Evolutionary conservation across 116 monocot species (phyloP), one percentile per base, ranked within the genome.

Genomic region (Trichopus zeylanicus): DNA sequence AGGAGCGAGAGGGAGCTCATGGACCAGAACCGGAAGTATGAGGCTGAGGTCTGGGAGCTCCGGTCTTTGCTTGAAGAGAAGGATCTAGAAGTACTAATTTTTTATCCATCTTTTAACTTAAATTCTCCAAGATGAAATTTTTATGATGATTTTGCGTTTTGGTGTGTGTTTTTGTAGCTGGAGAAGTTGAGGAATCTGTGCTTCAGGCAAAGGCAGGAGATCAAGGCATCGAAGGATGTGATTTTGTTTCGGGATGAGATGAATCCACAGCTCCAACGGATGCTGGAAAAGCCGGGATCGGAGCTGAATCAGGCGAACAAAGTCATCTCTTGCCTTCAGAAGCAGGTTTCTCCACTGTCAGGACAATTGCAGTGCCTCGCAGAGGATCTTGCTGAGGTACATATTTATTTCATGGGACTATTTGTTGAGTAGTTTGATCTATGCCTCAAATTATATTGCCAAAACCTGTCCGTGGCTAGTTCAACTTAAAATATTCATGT

Each of bases 1-100:
- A 75, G 95, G 59, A 95, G 90, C 64, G 90, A 95, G 75, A 78
- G 90, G 71, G 95, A 95, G 74, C 86, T 95, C 9, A 66, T 95
- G 21, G 34, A 21, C 24, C 80, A 79, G 62, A 90, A 74, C 61
- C 86, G 70, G 70, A 81, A 81, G 72, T 74, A 66, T 18, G 87
- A 95, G 67, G 66, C 56, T 0, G 74, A 78, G 72, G 70, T 95
- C 21, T 62, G 75, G 1, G 83, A 83, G 60, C 68, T 95, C 48
- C 67, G 61, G 21, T 51, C 83, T 37, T n/a, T 69, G 57, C 22
- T 95, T 0, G 81, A 83, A 35, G 79, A 86, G 48, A 83, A 73
- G 53, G 67, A 81, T 28, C 61, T 64, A 49, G 78, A 85, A 56
- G 86, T 85, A 63, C 61, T 21, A 34, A 6, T 34, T 57, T 57